Base-by-base conservation (phyloP, 768 basidiomycete species). In the Tephrocybe rancida region DNA sequence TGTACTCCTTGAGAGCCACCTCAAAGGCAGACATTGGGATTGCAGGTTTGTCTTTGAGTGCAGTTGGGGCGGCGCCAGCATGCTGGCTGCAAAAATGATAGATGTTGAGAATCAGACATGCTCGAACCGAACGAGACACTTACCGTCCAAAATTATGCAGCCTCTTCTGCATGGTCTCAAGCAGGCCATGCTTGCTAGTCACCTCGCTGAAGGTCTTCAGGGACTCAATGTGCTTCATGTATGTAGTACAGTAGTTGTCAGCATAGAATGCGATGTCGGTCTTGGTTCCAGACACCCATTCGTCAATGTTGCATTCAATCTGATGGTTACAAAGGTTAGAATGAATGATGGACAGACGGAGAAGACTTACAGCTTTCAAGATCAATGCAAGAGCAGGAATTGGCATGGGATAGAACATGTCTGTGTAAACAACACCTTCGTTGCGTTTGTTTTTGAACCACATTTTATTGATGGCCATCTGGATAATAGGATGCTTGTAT, bases 391-490 rank as follows among this genome's bases (percentile, higher is more conserved):
- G 50, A 1, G 47, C 56, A 13, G 43, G 43, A 11, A 57, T 26
- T 1, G 56, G 52, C 39, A 62, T 3, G 1, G 61, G 66, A 18
- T 61, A 55, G 25, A 70, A 70, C 18, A 60, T 44, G 30, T 55
- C 58, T 5, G 46, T 43, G 29, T 64, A 54, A 1, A 54, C 34
- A 3, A 67, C 50, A 30, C 69, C 69, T 44, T 69, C 61, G 48
- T 65, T 60, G 10, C 50, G 49, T 2, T 47, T 51, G 46, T 68
- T 66, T 16, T 37, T 39, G 42, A 70, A 70, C 64, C 63, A 69
- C 47, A 67, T 59, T 9, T 48, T 22, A 29, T 70, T 68, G 19
- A 63, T 19, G 0, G 47, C 46, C 35, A 11, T 42, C 11, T 50
- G 29, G 18, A 50, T 43, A n/a, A 50, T 50, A 3, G 18, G 24